A percentile compares a stretch with the other conserved stretches of the same genome.
phyloP scores from a whole-genome alignment of 768 basidiomycete species.

The Pisolithus tinctorius region DNA sequence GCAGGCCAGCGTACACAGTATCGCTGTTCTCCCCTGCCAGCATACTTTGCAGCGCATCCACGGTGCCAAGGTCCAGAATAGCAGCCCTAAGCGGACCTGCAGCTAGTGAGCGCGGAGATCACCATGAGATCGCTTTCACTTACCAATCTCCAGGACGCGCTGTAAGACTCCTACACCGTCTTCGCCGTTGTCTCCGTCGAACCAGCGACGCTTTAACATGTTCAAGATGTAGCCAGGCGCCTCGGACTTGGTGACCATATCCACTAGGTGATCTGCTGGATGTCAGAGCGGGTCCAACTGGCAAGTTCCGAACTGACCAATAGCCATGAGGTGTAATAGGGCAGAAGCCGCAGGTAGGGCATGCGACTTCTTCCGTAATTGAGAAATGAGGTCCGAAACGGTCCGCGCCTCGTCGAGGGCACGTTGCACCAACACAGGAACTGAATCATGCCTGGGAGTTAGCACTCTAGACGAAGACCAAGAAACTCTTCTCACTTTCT shows the following conservation, averaged over 20 bases:
- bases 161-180: slow-evolving; percentile 17
- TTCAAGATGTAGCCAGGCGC: slow-evolving; percentile 6
- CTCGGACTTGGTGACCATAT: slow-evolving; percentile 2
- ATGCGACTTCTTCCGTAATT: slow-evolving; percentile 10
- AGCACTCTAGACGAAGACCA: background rate
- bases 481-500: slow-evolving; percentile 1
- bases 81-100: slow-evolving; percentile 12
- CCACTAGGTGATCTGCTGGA: slow-evolving; percentile 13
- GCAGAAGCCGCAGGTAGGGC: slow-evolving; percentile 16
- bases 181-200: slow-evolving; percentile 22
- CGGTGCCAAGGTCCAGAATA: slow-evolving; percentile 9
- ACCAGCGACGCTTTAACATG: slow-evolving; percentile 22
- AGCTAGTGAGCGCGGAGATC: background rate
- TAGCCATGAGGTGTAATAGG: slow-evolving; percentile 10
- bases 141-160: slow-evolving; percentile 15
- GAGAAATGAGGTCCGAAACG: slow-evolving; percentile 11
- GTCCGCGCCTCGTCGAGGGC: slow-evolving; percentile 13
- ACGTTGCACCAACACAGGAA: slow-evolving; percentile 5
- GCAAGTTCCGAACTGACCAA: slow-evolving; percentile 10
- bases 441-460: background rate
- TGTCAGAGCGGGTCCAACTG: background rate
- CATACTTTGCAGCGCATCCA: slow-evolving; percentile 13
- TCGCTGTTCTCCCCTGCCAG: slow-evolving; percentile 5
- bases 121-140: background rate
- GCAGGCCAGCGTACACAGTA: slow-evolving; percentile 12